Conservation (phyloP, 805 yeast species). For the Saccharomycopsis selenospora region DNA sequence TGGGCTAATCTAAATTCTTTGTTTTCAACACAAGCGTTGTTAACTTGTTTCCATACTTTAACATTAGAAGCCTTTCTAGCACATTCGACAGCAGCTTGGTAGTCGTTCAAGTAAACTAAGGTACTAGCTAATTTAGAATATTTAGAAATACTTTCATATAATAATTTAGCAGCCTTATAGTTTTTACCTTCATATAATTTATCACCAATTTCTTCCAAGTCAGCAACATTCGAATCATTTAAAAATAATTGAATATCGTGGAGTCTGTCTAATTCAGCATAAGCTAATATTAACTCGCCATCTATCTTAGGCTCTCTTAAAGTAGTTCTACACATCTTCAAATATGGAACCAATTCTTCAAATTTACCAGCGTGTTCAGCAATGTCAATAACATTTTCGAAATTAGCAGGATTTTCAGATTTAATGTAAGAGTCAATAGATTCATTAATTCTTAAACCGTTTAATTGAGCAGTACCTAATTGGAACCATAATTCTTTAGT, state of each 20-base stretch:
- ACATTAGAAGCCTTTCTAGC: constrained; percentile 96
- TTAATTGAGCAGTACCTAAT: constrained; percentile 91
- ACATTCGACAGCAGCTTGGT: constrained; percentile 96
- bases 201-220: constrained; percentile 88
- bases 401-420: constrained; percentile 88
- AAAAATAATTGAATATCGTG: constrained; percentile 80
- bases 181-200: constrained; percentile 71
- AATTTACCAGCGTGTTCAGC: constrained; percentile 94
- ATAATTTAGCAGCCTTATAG: constrained; percentile 87
- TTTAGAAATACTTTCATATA: constrained; percentile 80
- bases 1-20: constrained; percentile 95
- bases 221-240: constrained; percentile 86
- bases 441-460: constrained; percentile 86
- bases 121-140: constrained; percentile 97
- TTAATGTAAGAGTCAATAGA: constrained; percentile 87
- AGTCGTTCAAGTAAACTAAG: constrained; percentile 82
- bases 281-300: constrained; percentile 82
- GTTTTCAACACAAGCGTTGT: constrained; percentile 91
- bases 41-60: constrained; percentile 95
- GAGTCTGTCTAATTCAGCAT: constrained; percentile 70
- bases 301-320: constrained; percentile 89
- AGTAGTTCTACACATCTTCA: constrained; percentile 86
- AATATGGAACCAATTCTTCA: constrained; percentile 81
- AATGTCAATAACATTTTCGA: constrained; percentile 84
- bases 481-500: constrained; percentile 87